Conservation (phyloP, 768 basidiomycete species). For the Leucosporidium creatinivorum region DNA sequence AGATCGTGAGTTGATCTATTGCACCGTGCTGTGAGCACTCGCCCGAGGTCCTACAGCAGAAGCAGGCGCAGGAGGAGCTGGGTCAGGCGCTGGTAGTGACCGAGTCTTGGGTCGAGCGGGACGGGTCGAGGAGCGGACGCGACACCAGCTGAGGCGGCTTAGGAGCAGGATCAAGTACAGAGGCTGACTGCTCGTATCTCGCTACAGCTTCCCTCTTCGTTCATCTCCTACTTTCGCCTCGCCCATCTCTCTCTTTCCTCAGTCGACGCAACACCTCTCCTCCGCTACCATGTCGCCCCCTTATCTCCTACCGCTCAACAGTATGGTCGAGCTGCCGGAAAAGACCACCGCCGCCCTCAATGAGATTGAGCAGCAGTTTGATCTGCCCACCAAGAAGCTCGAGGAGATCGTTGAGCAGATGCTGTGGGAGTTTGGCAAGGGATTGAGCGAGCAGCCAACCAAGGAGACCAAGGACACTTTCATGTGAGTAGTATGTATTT, state of each 20-base stretch:
- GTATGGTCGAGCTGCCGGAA: background rate
- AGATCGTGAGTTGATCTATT: too few species aligned
- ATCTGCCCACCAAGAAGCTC: slow-evolving; percentile 56
- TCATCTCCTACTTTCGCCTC: too few species aligned
- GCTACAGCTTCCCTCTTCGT: too few species aligned
- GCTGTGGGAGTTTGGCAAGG: slow-evolving; percentile 67
- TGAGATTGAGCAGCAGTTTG: slow-evolving; percentile 57
- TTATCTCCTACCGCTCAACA: slow-evolving; percentile 22
- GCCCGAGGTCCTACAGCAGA: too few species aligned
- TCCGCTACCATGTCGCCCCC: slow-evolving; percentile 11
- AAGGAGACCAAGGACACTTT: slow-evolving; percentile 41
- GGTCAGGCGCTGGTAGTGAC: too few species aligned
- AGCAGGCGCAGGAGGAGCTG: too few species aligned
- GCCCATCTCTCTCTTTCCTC: background rate
- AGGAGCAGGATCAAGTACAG: too few species aligned
- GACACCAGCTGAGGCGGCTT: too few species aligned
- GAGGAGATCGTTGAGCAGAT: slow-evolving; percentile 68
- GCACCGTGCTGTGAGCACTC: too few species aligned
- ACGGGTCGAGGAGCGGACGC: too few species aligned
- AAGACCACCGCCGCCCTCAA: slow-evolving; percentile 6
- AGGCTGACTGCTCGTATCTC: too few species aligned
- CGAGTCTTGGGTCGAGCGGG: too few species aligned
- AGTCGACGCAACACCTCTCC: background rate
- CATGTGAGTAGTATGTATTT: slow-evolving; percentile 50
- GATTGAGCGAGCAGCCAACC: slow-evolving; percentile 63